phyloP scores from a whole-genome alignment of 495 filamentous ascomycete species.

The Aspergillus taichungensis region DNA sequence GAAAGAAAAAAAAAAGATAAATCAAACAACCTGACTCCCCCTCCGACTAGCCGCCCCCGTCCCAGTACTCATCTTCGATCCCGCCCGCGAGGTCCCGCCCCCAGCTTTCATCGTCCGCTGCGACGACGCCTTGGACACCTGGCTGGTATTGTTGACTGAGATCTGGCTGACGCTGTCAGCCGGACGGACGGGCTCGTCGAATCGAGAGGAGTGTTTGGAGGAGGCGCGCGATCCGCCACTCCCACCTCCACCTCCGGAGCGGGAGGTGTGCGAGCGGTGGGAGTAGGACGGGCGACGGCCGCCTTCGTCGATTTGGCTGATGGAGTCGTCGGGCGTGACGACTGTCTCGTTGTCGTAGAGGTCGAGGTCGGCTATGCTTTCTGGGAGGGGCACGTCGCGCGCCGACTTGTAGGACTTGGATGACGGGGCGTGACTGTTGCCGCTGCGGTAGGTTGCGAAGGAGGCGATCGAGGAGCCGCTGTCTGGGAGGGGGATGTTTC shows the following conservation, averaged over 20 bases:
- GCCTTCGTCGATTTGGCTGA: slow-evolving; percentile 26
- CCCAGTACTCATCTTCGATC: slow-evolving; percentile 16
- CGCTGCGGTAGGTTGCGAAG: slow-evolving; percentile 11
- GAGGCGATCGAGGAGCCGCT: slow-evolving; percentile 13
- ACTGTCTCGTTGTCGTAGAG: slow-evolving; percentile 25
- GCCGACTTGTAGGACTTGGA: slow-evolving; percentile 21
- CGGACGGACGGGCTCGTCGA: slow-evolving; percentile 43
- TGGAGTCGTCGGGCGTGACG: slow-evolving; percentile 30
- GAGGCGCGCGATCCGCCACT: slow-evolving; percentile 11
- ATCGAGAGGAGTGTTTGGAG: slow-evolving; percentile 26
- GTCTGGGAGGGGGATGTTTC: slow-evolving; percentile 23
- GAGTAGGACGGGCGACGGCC: slow-evolving; percentile 21
- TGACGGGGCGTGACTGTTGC: slow-evolving; percentile 8
- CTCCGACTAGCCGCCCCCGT: slow-evolving; percentile 17
- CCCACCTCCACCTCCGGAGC: neutral
- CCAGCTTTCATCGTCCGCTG: slow-evolving; percentile 32
- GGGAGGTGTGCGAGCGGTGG: slow-evolving; percentile 23
- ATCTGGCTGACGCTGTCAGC: slow-evolving; percentile 62
- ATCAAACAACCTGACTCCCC: slow-evolving; percentile 21
- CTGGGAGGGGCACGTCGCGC: slow-evolving; percentile 39
- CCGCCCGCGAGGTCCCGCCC: slow-evolving; percentile 17
- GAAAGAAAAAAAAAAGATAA: neutral
- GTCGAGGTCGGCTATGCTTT: slow-evolving; percentile 26
- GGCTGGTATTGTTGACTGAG: slow-evolving; percentile 17
- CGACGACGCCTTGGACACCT: slow-evolving; percentile 23